A percentile compares a stretch with the other conserved stretches of the same genome.
Evolutionary conservation across 2,329 filamentous ascomycete species (phyloP).

Genomic region (Colletotrichum musae): DNA sequence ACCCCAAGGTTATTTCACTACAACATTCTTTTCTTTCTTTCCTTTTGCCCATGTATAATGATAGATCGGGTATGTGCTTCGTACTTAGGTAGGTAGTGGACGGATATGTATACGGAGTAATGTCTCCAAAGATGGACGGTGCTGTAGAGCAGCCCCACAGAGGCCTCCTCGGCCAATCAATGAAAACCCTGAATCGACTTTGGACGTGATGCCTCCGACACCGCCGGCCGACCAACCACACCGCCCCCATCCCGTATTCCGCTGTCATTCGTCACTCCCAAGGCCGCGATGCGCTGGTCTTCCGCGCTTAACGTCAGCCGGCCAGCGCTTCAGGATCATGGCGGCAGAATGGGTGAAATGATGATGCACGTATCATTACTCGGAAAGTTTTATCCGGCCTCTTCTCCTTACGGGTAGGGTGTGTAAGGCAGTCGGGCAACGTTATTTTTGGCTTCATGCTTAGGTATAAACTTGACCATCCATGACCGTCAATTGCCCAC

Average conservation of each 20-base stretch:
- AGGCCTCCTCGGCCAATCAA: conserved; percentile 14
- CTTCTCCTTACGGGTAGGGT: background rate
- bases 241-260: background rate
- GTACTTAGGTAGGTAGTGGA: too few species aligned
- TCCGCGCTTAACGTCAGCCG: conserved; percentile 35
- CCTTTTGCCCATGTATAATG: too few species aligned
- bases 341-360: conserved; percentile 9
- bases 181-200: background rate
- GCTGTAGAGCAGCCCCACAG: background rate
- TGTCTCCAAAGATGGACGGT: background rate
- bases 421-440: background rate
- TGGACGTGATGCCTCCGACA: too few species aligned
- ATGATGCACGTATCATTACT: conserved; percentile 28
- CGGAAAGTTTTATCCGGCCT: conserved; percentile 17
- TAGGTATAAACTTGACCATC: background rate
- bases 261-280: conserved; percentile 14
- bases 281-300: conserved; percentile 24
- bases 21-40: too few species aligned
- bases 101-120: too few species aligned
- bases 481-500: too few species aligned
- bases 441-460: background rate
- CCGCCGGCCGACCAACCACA: conserved; percentile 12
- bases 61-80: too few species aligned
- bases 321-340: conserved; percentile 19
- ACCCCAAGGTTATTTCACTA: conserved; percentile 3